Evolutionary conservation across 306 rosid species (phyloP).

Genomic region (Dalbergia cultrata): DNA sequence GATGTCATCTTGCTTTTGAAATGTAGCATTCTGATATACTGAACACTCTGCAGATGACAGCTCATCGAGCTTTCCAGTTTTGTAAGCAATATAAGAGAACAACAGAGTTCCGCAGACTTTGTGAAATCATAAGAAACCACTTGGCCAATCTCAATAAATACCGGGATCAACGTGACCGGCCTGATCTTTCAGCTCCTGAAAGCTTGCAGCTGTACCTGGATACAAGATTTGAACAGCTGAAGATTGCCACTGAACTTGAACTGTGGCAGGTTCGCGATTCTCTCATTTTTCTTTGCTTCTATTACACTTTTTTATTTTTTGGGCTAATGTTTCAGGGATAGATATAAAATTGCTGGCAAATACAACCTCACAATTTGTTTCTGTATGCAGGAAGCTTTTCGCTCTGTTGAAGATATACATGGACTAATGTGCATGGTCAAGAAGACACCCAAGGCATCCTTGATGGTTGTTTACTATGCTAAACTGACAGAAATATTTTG

Average conservation of each 20-base stretch:
- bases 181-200: slow-evolving; percentile 89
- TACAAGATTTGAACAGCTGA: slow-evolving; percentile 96
- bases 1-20: not conserved
- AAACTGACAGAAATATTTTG: slow-evolving; percentile 92
- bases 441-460: slow-evolving; percentile 93
- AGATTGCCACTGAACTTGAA: slow-evolving; percentile 91
- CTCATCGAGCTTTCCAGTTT: slow-evolving; percentile 98
- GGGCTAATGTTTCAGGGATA: not conserved
- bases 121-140: slow-evolving; percentile 95
- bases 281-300: not conserved
- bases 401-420: slow-evolving; percentile 94
- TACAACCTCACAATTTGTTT: slow-evolving; percentile 16
- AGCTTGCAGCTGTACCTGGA: slow-evolving; percentile 94
- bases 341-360: not conserved
- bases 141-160: slow-evolving; percentile 88
- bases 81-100: slow-evolving; percentile 96
- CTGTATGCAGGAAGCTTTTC: slow-evolving; percentile 88
- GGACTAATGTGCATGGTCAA: slow-evolving; percentile 98
- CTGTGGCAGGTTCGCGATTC: slow-evolving; percentile 89
- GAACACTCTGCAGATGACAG: slow-evolving; percentile 81
- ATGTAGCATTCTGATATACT: not conserved
- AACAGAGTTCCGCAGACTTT: slow-evolving; percentile 91
- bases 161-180: slow-evolving; percentile 95
- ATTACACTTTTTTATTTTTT: not conserved
- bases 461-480: slow-evolving; percentile 95